These are phyloP conservation scores for Leptodontidium sp. DNA, from an alignment of 2,329 filamentous ascomycete species.

Conservation along the genomic window DNA sequence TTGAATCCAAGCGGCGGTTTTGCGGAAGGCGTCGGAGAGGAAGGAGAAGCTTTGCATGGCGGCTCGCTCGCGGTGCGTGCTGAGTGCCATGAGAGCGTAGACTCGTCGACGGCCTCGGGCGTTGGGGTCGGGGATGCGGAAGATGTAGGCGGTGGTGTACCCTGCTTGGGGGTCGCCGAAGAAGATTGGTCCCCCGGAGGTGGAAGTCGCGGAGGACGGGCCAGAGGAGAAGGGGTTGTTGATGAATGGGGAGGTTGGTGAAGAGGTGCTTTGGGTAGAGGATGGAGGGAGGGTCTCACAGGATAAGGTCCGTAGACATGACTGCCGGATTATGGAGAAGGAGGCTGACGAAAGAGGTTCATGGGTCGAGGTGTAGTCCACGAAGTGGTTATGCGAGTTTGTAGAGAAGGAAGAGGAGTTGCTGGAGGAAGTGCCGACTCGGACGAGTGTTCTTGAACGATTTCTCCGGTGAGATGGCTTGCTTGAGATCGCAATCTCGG, in stretches of 20 bases:
- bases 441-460: slow-evolving; percentile 33
- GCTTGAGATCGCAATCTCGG: slow-evolving; percentile 37
- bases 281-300: slow-evolving; percentile 69
- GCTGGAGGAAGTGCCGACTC: slow-evolving; percentile 40
- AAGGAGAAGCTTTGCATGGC: slow-evolving; percentile 73
- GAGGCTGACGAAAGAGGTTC: slow-evolving; percentile 68
- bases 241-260: slow-evolving; percentile 52
- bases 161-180: slow-evolving; percentile 71
- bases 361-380: slow-evolving; percentile 74
- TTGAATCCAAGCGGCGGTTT: slow-evolving; percentile 72
- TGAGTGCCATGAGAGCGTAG: slow-evolving; percentile 72
- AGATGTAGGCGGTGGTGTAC: slow-evolving; percentile 75
- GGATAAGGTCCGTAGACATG: slow-evolving; percentile 71
- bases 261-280: slow-evolving; percentile 50
- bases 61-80: slow-evolving; percentile 69
- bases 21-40: slow-evolving; percentile 68
- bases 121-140: slow-evolving; percentile 72
- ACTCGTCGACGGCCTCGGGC: slow-evolving; percentile 74
- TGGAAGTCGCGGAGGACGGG: slow-evolving; percentile 51
- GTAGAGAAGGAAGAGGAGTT: slow-evolving; percentile 55
- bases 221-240: slow-evolving; percentile 50
- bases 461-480: slow-evolving; percentile 33
- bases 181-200: slow-evolving; percentile 72
- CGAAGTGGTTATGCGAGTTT: slow-evolving; percentile 65
- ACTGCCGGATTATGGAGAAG: slow-evolving; percentile 72